phyloP scores from a whole-genome alignment of 2,329 filamentous ascomycete genomes.

The Furcasterigmium furcatum region DNA sequence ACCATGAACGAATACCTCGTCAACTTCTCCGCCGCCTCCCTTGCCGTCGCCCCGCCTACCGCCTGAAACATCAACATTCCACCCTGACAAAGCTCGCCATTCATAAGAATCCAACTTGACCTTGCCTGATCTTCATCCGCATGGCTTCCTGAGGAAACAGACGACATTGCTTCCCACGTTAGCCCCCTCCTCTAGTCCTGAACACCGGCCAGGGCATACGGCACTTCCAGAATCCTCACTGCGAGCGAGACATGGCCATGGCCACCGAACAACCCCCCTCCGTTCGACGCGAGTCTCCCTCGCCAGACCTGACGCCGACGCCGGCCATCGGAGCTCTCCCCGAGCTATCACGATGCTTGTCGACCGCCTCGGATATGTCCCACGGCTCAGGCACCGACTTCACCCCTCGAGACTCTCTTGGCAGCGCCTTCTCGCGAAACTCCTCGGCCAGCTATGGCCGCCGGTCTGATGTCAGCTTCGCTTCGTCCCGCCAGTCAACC shows the following conservation, averaged over 20 bases:
- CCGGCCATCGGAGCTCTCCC: slow-evolving; percentile 58
- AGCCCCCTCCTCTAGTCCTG: too few relatives aligned
- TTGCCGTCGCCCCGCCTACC: slow-evolving; percentile 4
- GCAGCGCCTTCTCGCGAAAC: slow-evolving; percentile 58
- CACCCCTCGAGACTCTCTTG: slow-evolving; percentile 49
- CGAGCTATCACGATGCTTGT: slow-evolving; percentile 61
- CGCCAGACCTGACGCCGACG: slow-evolving; percentile 60
- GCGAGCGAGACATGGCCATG: too few relatives aligned
- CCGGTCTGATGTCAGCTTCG: slow-evolving; percentile 37
- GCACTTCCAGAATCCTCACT: too few relatives aligned
- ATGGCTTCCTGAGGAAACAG: background rate
- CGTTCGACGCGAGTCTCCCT: slow-evolving; percentile 58
- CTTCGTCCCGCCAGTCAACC: slow-evolving; percentile 43
- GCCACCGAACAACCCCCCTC: slow-evolving; percentile 27
- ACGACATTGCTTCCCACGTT: background rate
- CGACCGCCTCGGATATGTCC: slow-evolving; percentile 57
- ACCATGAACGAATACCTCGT: slow-evolving; percentile 1
- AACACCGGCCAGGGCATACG: too few relatives aligned
- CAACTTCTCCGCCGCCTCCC: too few relatives aligned
- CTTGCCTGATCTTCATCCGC: background rate
- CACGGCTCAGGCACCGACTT: slow-evolving; percentile 48
- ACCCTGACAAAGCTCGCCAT: background rate
- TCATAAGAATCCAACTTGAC: background rate
- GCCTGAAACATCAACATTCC: slow-evolving; percentile 7
- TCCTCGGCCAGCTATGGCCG: slow-evolving; percentile 58